phyloP scores from a whole-genome alignment of 148 eudicot species.

The Limonium bicolor region DNA sequence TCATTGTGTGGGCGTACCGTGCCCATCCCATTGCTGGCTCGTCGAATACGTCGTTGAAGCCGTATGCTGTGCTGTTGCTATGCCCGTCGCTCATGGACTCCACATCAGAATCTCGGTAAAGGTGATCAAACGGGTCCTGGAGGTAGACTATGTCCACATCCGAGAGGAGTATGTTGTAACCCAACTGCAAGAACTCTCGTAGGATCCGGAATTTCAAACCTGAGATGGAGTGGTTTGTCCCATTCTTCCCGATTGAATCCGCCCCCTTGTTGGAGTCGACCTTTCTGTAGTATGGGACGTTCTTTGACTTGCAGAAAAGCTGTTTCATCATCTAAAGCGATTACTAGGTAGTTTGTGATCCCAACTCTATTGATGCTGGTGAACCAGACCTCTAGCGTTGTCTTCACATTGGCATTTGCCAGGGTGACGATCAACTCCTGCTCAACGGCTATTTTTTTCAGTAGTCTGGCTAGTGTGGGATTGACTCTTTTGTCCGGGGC shows the following conservation, averaged over 20 bases:
- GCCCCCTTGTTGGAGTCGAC: constrained; percentile 60
- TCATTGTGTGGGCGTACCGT: constrained; percentile 89
- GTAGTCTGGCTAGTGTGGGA: constrained; percentile 58
- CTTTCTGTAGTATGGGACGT: constrained; percentile 46
- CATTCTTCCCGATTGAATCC: constrained; percentile 41
- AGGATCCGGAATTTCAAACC: constrained; percentile 69
- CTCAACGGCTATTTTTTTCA: constrained; percentile 35
- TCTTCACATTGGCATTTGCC: constrained; percentile 66
- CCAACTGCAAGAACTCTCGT: constrained; percentile 81
- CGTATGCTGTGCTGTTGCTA: constrained; percentile 70
- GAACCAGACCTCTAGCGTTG: constrained; percentile 55
- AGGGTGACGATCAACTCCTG: constrained; percentile 67
- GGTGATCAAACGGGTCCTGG: constrained; percentile 74
- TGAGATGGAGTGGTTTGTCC: constrained; percentile 73
- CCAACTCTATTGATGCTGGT: constrained; percentile 49
- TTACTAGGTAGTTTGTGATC: constrained; percentile 59
- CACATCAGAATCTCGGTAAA: constrained; percentile 79
- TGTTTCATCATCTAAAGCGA: constrained; percentile 65
- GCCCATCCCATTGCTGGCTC: constrained; percentile 97
- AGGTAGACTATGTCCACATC: constrained; percentile 86
- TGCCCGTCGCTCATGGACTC: constrained; percentile 97
- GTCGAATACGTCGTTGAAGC: constrained; percentile 80
- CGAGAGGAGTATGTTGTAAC: constrained; percentile 73
- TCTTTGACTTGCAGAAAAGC: constrained; percentile 42
- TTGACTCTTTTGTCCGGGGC: constrained; percentile 62